These are phyloP conservation scores for Solanum gandarillasii DNA, from an alignment of 257 asterid species.

Conservation along the genomic window DNA sequence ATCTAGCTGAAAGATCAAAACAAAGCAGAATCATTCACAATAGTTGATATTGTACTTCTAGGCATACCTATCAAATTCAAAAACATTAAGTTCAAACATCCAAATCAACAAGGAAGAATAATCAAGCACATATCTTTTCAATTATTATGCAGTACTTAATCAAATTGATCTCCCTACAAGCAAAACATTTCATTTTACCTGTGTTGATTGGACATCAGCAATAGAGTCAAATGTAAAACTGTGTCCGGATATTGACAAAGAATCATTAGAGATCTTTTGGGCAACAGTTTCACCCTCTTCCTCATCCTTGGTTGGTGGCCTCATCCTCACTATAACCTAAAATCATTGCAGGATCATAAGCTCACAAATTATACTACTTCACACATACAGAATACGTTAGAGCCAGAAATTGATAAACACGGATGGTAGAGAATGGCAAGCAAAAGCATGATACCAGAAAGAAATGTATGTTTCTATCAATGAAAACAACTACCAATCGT, in stretches of 20 bases:
- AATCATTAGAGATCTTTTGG: constrained; percentile 57
- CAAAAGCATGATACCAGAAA: neutral
- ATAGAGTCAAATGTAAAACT: constrained; percentile 78
- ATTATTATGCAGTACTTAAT: neutral
- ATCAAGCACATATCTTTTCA: neutral
- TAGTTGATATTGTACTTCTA: neutral
- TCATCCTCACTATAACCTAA: constrained; percentile 82
- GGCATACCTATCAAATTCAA: neutral
- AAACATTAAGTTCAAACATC: neutral
- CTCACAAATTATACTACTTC: neutral
- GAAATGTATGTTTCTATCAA: neutral
- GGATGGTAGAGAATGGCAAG: neutral
- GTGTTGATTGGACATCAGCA: constrained; percentile 69
- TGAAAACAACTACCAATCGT: neutral
- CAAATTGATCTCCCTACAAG: neutral
- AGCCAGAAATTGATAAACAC: neutral
- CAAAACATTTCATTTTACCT: constrained; percentile 33
- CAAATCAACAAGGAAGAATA: neutral
- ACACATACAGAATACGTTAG: neutral
- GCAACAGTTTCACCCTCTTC: constrained; percentile 59
- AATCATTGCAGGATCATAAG: neutral
- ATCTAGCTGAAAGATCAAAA: no score
- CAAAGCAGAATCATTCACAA: no score
- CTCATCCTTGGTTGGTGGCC: constrained; percentile 73
- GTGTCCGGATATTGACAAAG: constrained; percentile 69